Base-by-base conservation (phyloP, 2,329 filamentous ascomycete genomes). In the Fusarium sp. region DNA sequence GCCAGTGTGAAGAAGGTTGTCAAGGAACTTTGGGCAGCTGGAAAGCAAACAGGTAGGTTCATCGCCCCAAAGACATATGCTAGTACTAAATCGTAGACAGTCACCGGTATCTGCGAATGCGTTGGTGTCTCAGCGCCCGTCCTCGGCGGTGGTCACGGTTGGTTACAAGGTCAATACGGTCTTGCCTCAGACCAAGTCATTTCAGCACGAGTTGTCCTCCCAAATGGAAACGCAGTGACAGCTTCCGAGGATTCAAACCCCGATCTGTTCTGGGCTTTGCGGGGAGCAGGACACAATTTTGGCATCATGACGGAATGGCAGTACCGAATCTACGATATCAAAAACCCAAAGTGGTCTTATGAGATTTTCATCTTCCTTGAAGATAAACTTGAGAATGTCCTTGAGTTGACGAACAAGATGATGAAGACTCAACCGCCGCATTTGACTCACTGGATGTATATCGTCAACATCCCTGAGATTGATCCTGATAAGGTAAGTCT, bases 241-340 rank as follows among this genome's bases (percentile, higher is more conserved):
- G 67, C 70, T 1, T 73, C 70, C 0, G 57, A 65, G 5, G 48
- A 64, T 0, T 41, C 17, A 0, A 66, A 73, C 1, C 37, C 64
- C 0, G 70, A 73, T 17, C 60, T 70, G 2, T 86, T 84, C 73
- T 85, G 81, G 80, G 84, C 83, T 18, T 70, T 86, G 7, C 79
- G 81, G 4, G 85, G 84, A 23, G 84, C 83, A 3, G 84, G 84
- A 5, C 86, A 88, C 59, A 89, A 89, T 73, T 89, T 89, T 63
- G 88, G 87, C 2, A 83, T 76, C 30, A 86, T 89, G 6, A 79
- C 77, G 0, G 83, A 83, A 6, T 78, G 83, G 35, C 81, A 81
- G 0, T 80, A 79, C 2, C 85, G 84, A 65, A 81, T 88, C 9
- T 86, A 86, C 67, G 82, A 86, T 58, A 77, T 79, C 8, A 75